These are phyloP conservation scores for Pulveroboletus ravenelii DNA, from an alignment of 768 basidiomycete genomes.

Conservation along the genomic window DNA sequence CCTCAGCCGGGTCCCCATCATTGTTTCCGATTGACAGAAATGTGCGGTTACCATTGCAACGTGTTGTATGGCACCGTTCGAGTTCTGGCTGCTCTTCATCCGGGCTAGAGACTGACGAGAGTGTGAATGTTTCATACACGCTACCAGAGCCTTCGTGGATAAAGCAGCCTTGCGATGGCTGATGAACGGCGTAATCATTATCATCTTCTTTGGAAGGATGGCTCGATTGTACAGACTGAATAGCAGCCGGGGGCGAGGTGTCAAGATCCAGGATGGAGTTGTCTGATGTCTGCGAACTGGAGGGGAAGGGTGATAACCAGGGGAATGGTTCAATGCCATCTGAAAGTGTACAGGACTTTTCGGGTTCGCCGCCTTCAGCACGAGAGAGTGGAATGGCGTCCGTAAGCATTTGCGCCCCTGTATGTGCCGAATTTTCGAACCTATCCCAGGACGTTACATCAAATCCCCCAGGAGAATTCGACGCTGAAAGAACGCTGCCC, in stretches of 20 bases:
- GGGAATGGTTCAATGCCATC: conserved; percentile 7
- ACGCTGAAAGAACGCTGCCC: background rate
- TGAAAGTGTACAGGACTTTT: background rate
- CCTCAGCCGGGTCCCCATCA: background rate
- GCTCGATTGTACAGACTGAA: background rate
- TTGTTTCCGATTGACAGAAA: background rate
- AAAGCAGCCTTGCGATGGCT: background rate
- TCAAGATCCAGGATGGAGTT: conserved; percentile 20
- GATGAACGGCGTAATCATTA: background rate
- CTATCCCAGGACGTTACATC: background rate
- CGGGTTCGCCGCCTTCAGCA: background rate
- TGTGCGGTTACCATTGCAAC: background rate
- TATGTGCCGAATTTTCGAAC: conserved; percentile 4
- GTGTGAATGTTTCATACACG: background rate
- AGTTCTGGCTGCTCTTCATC: background rate
- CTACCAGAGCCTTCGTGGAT: background rate
- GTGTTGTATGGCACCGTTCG: background rate
- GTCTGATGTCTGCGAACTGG: conserved; percentile 12
- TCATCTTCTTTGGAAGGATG: background rate
- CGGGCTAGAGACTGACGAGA: background rate
- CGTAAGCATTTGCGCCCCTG: background rate
- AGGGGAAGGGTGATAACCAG: conserved; percentile 22
- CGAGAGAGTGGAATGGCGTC: background rate
- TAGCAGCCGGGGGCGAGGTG: conserved; percentile 16
- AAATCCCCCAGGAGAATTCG: background rate